Conservation (phyloP, 2,329 filamentous ascomycete genomes). For the Fusarium xyrophilum region DNA sequence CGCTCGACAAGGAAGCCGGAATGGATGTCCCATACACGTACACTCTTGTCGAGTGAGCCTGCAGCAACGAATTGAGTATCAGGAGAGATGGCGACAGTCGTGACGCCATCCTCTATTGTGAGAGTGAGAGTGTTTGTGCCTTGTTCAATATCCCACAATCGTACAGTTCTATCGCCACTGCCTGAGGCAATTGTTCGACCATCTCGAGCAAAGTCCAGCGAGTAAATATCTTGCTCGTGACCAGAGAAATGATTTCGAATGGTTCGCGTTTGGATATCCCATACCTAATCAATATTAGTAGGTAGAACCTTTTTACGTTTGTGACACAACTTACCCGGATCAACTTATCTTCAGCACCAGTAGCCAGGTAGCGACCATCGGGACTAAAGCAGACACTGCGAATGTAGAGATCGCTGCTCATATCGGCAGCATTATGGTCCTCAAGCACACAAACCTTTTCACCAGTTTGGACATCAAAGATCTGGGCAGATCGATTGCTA, state of each 20-base stretch:
- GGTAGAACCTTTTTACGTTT: background rate
- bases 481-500: slow-evolving; percentile 98
- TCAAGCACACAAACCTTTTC: slow-evolving; percentile 89
- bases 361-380: slow-evolving; percentile 91
- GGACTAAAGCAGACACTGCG: slow-evolving; percentile 98
- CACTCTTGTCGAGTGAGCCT: slow-evolving; percentile 95
- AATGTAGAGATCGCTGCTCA: slow-evolving; percentile 93
- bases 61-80: slow-evolving; percentile 94
- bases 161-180: slow-evolving; percentile 91
- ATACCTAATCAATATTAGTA: slow-evolving; percentile 69
- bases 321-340: slow-evolving; percentile 73
- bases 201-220: slow-evolving; percentile 91
- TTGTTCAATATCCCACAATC: slow-evolving; percentile 93
- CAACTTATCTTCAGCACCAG: slow-evolving; percentile 95
- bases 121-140: slow-evolving; percentile 83
- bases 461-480: slow-evolving; percentile 90
- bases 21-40: slow-evolving; percentile 93
- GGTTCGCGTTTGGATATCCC: slow-evolving; percentile 84
- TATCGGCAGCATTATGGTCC: slow-evolving; percentile 79
- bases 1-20: slow-evolving; percentile 88
- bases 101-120: slow-evolving; percentile 95
- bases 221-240: slow-evolving; percentile 98
- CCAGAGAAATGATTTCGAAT: slow-evolving; percentile 96
- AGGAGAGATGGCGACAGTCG: slow-evolving; percentile 95
- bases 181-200: slow-evolving; percentile 94